Base-by-base conservation (phyloP, 441 rosid genomes). In the Eruca vesicaria region DNA sequence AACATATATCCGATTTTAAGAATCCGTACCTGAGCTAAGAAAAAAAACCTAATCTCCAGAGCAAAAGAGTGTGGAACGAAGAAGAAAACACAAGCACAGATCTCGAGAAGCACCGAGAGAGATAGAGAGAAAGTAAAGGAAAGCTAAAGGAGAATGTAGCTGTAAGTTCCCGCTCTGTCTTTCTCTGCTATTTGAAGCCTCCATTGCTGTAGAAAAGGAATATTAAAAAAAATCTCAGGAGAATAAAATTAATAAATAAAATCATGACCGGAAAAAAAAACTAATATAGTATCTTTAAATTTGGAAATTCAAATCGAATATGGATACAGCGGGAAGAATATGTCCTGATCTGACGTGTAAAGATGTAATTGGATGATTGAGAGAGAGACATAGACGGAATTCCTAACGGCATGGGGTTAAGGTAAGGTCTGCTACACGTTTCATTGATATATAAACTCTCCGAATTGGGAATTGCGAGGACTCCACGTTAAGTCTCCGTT, bases 151-250 rank as follows among this genome's bases (percentile, higher is more conserved):
- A 70, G 66, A 56, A 68, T 7, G 71, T 63, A 68, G 81, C 78
- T 78, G 75, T 66, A 57, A 73, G 82, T 85, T 90, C 93, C 93
- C 91, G 92, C 91, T 86, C 81, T 74, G 72, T 81, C 80, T 71
- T 80, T 80, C 80, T 72, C 74, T 68, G 74, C 81, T 78, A 78
- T 78, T 78, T 78, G 81, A 78, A 78, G 78, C 16, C 69, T 76
- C 84, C 68, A 76, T 87, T 85, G 36, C 75, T 2, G 10, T 5
- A 12, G 79, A 80, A 69, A 45, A 7, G 63, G 19, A 32, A 67
- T 12, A 64, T 1, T 16, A 45, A 28, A 35, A 15, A 26, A 26
- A 26, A 26, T 3, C 29, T 26, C 29, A 26, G 3, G 29, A 26
- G 4, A 26, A 26, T 26, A 26, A 26, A 26, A 26, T 26, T 26